These are phyloP conservation scores for Ganoderma resinaceum DNA, from an alignment of 1,284 basidiomycete genomes.

Conservation along the genomic window DNA sequence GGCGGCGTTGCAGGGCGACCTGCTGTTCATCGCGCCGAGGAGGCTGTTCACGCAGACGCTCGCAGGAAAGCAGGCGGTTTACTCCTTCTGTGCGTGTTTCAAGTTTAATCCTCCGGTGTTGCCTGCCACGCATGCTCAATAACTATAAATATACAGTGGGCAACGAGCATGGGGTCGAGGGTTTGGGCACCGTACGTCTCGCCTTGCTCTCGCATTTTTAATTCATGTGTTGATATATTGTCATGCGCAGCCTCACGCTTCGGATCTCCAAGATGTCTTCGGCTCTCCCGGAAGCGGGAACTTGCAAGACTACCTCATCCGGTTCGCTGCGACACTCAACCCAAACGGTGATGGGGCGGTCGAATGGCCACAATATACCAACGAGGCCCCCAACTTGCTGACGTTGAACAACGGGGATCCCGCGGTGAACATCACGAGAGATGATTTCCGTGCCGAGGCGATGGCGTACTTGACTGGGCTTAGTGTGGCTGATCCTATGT, in stretches of 20 bases:
- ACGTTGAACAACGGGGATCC: slow-evolving; percentile 51
- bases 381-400: slow-evolving; percentile 45
- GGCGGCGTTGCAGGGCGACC: slow-evolving; percentile 55
- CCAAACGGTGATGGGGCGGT: slow-evolving; percentile 45
- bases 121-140: not conserved
- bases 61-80: not conserved
- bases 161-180: slow-evolving; percentile 50
- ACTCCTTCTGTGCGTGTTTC: not conserved
- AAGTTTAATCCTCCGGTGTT: not conserved
- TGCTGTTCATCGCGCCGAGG: slow-evolving; percentile 55
- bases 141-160: slow-evolving; percentile 40
- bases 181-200: slow-evolving; percentile 10
- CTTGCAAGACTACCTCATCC: slow-evolving; percentile 28
- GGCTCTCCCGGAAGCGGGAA: slow-evolving; percentile 26
- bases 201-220: slow-evolving; percentile 25
- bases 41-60: slow-evolving; percentile 31
- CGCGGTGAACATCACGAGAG: slow-evolving; percentile 42
- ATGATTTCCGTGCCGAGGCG: slow-evolving; percentile 49
- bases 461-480: slow-evolving; percentile 24
- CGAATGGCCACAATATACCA: slow-evolving; percentile 57
- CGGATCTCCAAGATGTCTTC: slow-evolving; percentile 15
- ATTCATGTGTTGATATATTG: not conserved
- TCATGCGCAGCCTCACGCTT: slow-evolving; percentile 18
- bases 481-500: slow-evolving; percentile 16
- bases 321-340: slow-evolving; percentile 25